A percentile compares a stretch with the other conserved stretches of the same genome.
phyloP scores from a whole-genome alignment of 1,139 yeast genomes.

The Magnusiomyces tetraspermus region DNA sequence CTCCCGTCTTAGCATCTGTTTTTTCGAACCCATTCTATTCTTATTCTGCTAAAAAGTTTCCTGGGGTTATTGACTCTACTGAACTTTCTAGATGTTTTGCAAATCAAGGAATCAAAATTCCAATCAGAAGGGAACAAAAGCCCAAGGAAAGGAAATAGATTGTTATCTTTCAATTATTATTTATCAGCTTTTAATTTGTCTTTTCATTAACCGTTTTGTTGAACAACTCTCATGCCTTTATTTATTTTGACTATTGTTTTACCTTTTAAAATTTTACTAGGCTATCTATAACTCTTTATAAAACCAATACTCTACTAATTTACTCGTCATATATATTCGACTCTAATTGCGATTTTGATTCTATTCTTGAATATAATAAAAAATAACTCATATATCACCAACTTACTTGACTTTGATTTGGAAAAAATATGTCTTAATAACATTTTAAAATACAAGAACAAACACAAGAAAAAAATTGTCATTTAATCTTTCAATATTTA shows the following conservation, averaged over 20 bases:
- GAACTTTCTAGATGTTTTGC: slow-evolving; percentile 37
- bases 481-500: too few relatives aligned
- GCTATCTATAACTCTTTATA: too few relatives aligned
- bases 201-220: neutral
- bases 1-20: slow-evolving; percentile 28
- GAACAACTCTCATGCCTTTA: neutral
- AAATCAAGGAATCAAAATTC: slow-evolving; percentile 38
- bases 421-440: too few relatives aligned
- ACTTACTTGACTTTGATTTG: too few relatives aligned
- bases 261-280: too few relatives aligned
- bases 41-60: slow-evolving; percentile 38
- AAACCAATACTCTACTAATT: too few relatives aligned
- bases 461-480: too few relatives aligned
- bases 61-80: slow-evolving; percentile 38
- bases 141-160: slow-evolving; percentile 11
- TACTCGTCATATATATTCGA: too few relatives aligned
- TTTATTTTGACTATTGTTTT: neutral
- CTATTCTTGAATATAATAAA: too few relatives aligned
- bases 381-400: too few relatives aligned
- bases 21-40: slow-evolving; percentile 35
- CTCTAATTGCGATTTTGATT: too few relatives aligned
- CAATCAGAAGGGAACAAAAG: slow-evolving; percentile 28
- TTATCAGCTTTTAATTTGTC: neutral
- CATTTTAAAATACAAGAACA: too few relatives aligned
- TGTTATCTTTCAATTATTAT: neutral